A percentile compares a stretch with the other conserved stretches of the same genome.
Evolutionary conservation across 768 basidiomycete genomes (phyloP).

Genomic region (Tremella yokohamensis): DNA sequence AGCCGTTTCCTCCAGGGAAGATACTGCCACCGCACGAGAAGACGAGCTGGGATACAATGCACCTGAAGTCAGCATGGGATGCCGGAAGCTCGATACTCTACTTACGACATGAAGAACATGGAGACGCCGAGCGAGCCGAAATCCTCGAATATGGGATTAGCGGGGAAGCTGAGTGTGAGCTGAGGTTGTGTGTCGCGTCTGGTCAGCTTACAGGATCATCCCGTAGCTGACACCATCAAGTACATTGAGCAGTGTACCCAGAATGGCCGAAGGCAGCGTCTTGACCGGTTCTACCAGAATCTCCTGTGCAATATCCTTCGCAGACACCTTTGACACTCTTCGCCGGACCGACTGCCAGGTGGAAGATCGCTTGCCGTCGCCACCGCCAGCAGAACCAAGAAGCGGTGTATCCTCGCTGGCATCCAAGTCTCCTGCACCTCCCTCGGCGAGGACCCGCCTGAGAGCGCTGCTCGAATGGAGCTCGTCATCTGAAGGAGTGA

Average conservation of each 20-base stretch:
- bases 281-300: constrained; percentile 44
- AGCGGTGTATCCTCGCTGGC: constrained; percentile 30
- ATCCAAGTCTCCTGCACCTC: constrained; percentile 15
- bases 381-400: constrained; percentile 12
- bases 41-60: constrained; percentile 74
- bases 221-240: constrained; percentile 95
- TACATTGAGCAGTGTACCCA: constrained; percentile 81
- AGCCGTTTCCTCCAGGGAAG: constrained; percentile 60
- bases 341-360: constrained; percentile 7
- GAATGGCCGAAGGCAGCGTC: constrained; percentile 71
- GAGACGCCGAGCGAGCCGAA: constrained; percentile 88
- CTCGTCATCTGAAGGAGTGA: constrained; percentile 9
- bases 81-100: neutral
- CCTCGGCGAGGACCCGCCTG: constrained; percentile 26
- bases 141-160: constrained; percentile 69
- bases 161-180: constrained; percentile 73
- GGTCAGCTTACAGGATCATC: constrained; percentile 58
- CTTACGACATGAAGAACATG: constrained; percentile 85
- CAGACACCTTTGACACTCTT: constrained; percentile 34
- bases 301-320: constrained; percentile 33
- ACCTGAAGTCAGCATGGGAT: constrained; percentile 52
- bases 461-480: constrained; percentile 13
- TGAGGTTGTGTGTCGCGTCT: neutral
- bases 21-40: constrained; percentile 83
- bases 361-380: neutral